phyloP scores from a whole-genome alignment of 73 alveolate genomes.

The Stentor coeruleus region DNA sequence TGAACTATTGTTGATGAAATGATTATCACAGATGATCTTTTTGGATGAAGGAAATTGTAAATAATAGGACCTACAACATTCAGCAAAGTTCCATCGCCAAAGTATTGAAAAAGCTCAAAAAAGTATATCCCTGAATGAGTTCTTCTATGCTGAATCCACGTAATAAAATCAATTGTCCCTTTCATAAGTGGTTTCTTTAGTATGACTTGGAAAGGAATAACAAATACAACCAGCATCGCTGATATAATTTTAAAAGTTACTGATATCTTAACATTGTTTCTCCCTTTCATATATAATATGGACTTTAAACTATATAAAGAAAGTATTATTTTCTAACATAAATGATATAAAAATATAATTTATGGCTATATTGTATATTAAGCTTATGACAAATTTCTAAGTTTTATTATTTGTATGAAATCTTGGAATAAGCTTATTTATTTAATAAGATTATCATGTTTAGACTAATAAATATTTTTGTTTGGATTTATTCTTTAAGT shows the following conservation, averaged over 20 bases:
- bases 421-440: too few species aligned
- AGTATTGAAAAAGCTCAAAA: neutral
- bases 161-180: neutral
- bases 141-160: neutral
- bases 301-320: too few species aligned
- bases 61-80: neutral
- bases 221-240: neutral
- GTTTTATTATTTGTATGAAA: too few species aligned
- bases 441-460: too few species aligned
- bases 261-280: neutral
- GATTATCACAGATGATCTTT: neutral
- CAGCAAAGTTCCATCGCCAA: neutral
- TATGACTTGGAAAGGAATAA: neutral
- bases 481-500: too few species aligned
- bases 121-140: neutral
- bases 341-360: too few species aligned
- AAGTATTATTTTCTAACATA: too few species aligned
- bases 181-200: neutral
- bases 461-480: too few species aligned
- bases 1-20: neutral
- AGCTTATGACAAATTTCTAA: too few species aligned
- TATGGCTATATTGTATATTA: too few species aligned
- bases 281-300: neutral
- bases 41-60: neutral
- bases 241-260: neutral